Conservation (phyloP, 176 grass and related monocot genomes). For the Luzula sylvatica region DNA sequence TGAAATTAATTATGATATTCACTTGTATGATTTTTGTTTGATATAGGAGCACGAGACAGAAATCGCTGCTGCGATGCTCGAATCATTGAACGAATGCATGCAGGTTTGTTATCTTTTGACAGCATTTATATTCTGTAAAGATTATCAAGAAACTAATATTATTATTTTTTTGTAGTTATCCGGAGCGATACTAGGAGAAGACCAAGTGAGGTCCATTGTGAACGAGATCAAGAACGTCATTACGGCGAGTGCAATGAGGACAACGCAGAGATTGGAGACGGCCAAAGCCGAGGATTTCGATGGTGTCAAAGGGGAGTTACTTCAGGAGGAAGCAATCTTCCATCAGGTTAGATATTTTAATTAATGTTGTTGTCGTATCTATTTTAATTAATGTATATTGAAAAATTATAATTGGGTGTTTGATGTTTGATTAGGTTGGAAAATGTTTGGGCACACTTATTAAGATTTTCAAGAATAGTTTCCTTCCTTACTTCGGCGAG, state of each 20-base stretch:
- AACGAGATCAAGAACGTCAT: conserved; percentile 99
- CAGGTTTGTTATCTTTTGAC: conserved; percentile 57
- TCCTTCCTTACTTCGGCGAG: conserved; percentile 92
- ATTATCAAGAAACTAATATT: background rate
- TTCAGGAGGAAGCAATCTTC: conserved; percentile 97
- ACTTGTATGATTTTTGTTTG: conserved; percentile 15
- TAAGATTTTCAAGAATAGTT: conserved; percentile 88
- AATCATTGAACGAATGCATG: conserved; percentile 93
- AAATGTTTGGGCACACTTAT: conserved; percentile 96
- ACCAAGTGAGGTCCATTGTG: conserved; percentile 72
- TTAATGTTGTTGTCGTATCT: conserved; percentile 15
- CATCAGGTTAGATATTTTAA: conserved; percentile 50
- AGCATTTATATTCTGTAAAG: background rate
- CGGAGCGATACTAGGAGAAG: conserved; percentile 70
- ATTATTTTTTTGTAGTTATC: conserved; percentile 51
- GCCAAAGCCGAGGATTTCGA: conserved; percentile 96
- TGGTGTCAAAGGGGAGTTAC: conserved; percentile 90
- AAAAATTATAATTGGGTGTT: too few species aligned
- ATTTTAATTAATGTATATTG: too few species aligned
- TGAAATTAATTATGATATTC: background rate
- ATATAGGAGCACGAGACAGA: conserved; percentile 91
- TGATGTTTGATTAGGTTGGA: conserved; percentile 46
- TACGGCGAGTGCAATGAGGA: conserved; percentile 85
- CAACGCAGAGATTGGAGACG: conserved; percentile 69
- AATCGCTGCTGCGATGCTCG: conserved; percentile 87